phyloP scores from a whole-genome alignment of 305 asterid genomes.

The Fraxinus angustifolia region DNA sequence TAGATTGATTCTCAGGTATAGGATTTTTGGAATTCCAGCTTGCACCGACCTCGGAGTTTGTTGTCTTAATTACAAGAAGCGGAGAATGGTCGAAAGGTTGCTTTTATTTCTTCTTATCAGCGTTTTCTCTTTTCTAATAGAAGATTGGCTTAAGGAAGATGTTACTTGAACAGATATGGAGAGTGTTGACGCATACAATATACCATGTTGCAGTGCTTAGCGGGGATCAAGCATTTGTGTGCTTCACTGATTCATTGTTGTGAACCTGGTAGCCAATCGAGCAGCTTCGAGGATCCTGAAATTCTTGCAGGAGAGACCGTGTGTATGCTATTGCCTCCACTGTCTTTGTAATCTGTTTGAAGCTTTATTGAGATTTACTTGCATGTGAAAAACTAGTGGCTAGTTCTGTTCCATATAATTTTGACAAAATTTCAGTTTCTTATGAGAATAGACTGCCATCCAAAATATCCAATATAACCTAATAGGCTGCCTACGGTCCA shows the following conservation, averaged over 20 bases:
- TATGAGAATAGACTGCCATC: not conserved
- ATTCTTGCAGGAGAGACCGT: slow-evolving; percentile 93
- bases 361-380: not conserved
- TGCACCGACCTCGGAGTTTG: slow-evolving; percentile 9
- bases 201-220: slow-evolving; percentile 97
- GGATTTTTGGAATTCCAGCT: slow-evolving; percentile 8
- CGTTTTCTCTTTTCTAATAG: slow-evolving; percentile 5
- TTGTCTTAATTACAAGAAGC: slow-evolving; percentile 26
- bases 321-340: slow-evolving; percentile 55
- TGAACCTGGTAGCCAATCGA: slow-evolving; percentile 69
- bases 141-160: slow-evolving; percentile 1
- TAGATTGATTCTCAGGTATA: slow-evolving; percentile 19
- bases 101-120: slow-evolving; percentile 11
- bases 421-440: not conserved
- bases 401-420: slow-evolving; percentile 2
- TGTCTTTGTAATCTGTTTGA: not conserved
- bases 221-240: slow-evolving; percentile 77
- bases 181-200: slow-evolving; percentile 51
- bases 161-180: slow-evolving; percentile 64
- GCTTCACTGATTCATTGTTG: slow-evolving; percentile 78
- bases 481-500: not conserved
- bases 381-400: not conserved
- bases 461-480: not conserved
- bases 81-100: slow-evolving; percentile 83
- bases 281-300: slow-evolving; percentile 94